Base-by-base conservation (phyloP, 106 monocot species). In the Dendrobium chrysotoxum region DNA sequence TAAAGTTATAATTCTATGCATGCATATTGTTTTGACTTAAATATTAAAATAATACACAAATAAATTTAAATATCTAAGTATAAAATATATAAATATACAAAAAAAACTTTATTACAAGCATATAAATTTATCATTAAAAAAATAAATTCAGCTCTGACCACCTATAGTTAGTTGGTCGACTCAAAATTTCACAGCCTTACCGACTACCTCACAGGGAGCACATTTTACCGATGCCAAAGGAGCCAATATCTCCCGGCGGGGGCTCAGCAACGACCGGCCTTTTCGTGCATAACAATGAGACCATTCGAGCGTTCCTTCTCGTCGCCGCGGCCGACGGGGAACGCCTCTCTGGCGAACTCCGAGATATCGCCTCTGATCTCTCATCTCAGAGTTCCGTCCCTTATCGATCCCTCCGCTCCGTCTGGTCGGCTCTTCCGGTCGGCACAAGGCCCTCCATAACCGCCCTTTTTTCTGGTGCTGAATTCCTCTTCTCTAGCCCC, bases 291-390 rank as follows among this genome's bases (percentile, higher is more conserved):
- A 91, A 76, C 75, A 89, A 77, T 61, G 85, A 89, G 6, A 11
- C 72, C 28, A 88, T 96, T 74, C 84, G 85, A 50, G 89, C 89
- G 47, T 93, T 96, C 80, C 91, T 96, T 23, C 71, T 74, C 38
- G 82, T 86, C 53, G 78, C 88, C 41, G 57, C 80, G 23, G 44
- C 50, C 10, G 85, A 76, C 8, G 35, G 58, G 5, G 8, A 44
- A 21, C 65, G 70, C 80, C 85, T 93, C 75, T 13, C 90, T 15
- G 72, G 57, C 26, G 91, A 93, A 50, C 85, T 91, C 77, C 83
- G 79, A 21, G 77, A 72, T 1, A 82, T 93, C 77, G 89, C 90
- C 2, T 81, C 85, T 38, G 39, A 55, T 20, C 91, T 95, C 47
- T 68, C 84, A 3, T 70, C 75, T 3, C 79, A 61, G 66, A 35